A percentile compares a stretch with the other conserved stretches of the same genome.
Evolutionary conservation across 139 green algal species (phyloP).

Genomic region (Chlorella ohadii): DNA sequence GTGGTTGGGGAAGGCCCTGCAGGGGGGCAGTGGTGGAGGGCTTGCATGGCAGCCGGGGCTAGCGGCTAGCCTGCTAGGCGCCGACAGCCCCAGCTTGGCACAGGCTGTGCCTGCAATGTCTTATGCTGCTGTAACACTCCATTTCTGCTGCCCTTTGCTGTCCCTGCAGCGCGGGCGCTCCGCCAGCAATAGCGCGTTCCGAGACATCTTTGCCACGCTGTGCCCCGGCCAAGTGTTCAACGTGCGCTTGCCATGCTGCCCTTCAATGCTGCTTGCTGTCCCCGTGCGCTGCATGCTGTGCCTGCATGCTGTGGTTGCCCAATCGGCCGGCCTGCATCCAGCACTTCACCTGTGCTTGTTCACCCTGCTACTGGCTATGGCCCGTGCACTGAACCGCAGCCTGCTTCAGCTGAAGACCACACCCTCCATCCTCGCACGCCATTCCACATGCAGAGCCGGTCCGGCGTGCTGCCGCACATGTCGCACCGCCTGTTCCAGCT

Average conservation of each 20-base stretch:
- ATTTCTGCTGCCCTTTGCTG: no score
- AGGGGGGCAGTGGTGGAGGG: no score
- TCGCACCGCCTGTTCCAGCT: slow-evolving; percentile 24
- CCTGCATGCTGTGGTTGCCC: not conserved
- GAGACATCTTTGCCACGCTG: slow-evolving; percentile 12
- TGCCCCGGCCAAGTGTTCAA: slow-evolving; percentile 17
- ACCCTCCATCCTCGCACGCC: not conserved
- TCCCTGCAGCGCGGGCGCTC: not conserved
- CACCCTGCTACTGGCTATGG: not conserved
- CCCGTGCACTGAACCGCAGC: not conserved
- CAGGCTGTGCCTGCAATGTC: no score
- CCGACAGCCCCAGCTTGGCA: no score
- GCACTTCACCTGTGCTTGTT: not conserved
- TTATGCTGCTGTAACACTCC: no score
- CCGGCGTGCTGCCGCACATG: slow-evolving; percentile 29
- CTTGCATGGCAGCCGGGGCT: no score
- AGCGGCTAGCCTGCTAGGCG: no score
- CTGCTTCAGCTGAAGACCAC: not conserved
- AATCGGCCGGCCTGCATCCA: not conserved
- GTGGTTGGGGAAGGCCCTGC: no score
- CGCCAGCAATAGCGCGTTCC: not conserved
- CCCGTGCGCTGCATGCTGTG: not conserved
- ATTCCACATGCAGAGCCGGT: not conserved
- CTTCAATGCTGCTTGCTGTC: not conserved
- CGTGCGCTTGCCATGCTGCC: not conserved